Conservation (phyloP, 768 basidiomycete species). For the Rubroboletus satanas region DNA sequence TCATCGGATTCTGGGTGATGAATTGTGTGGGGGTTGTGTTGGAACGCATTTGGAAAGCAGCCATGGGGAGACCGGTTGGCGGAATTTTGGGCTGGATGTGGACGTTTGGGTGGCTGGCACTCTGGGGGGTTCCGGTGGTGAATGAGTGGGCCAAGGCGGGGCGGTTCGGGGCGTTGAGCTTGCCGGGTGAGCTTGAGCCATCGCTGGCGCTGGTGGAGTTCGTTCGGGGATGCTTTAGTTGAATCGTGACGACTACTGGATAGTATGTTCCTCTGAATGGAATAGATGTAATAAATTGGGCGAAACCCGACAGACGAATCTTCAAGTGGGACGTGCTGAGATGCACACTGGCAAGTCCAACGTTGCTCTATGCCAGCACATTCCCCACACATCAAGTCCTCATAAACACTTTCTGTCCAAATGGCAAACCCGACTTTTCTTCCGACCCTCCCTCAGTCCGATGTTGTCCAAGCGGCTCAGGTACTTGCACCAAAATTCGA, state of each 20-base stretch:
- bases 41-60: slow-evolving; percentile 44
- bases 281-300: too few relatives aligned
- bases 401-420: neutral
- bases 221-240: neutral
- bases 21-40: slow-evolving; percentile 49
- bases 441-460: slow-evolving; percentile 47
- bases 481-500: slow-evolving; percentile 37
- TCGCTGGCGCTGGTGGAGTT: slow-evolving; percentile 26
- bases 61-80: slow-evolving; percentile 41
- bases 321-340: too few relatives aligned
- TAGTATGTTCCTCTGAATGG: too few relatives aligned
- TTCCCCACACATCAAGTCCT: neutral
- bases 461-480: slow-evolving; percentile 57
- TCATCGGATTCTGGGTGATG: slow-evolving; percentile 53
- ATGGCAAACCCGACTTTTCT: slow-evolving; percentile 40
- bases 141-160: slow-evolving; percentile 35
- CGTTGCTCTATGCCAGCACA: neutral
- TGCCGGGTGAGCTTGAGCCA: slow-evolving; percentile 11
- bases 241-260: too few relatives aligned
- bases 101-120: slow-evolving; percentile 47
- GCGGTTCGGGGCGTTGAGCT: slow-evolving; percentile 5
- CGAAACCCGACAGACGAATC: too few relatives aligned
- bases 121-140: slow-evolving; percentile 46
- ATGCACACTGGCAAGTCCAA: neutral
- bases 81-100: slow-evolving; percentile 51